Evolutionary conservation across 352 stramenopile species (phyloP).

Genomic region (Phytophthora hybrid): DNA sequence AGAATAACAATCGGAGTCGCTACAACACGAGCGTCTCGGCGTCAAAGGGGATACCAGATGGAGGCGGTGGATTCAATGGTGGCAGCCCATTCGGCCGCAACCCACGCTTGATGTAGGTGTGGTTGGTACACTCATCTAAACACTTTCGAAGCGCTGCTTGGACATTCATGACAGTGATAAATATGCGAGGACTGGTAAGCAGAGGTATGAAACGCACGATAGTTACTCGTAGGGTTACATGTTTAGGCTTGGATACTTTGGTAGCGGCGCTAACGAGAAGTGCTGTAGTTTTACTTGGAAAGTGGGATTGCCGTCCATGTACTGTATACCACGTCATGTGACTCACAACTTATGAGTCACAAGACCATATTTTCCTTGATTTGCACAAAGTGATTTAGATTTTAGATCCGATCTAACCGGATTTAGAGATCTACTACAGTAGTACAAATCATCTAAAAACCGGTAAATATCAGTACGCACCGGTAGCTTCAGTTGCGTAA

Average conservation of each 20-base stretch:
- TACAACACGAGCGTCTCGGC: constrained; percentile 21
- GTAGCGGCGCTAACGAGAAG: neutral
- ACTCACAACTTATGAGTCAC: too few species aligned
- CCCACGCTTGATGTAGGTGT: constrained; percentile 26
- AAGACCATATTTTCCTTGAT: neutral
- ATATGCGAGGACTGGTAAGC: neutral
- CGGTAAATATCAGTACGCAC: too few species aligned
- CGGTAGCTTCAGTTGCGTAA: neutral
- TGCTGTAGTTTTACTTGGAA: neutral
- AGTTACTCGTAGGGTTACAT: neutral
- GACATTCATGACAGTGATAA: neutral
- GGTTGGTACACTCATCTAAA: neutral
- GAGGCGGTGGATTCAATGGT: constrained; percentile 4
- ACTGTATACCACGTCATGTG: too few species aligned
- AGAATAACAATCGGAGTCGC: constrained; percentile 36
- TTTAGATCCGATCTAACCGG: neutral
- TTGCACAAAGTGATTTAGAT: neutral
- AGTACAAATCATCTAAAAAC: too few species aligned
- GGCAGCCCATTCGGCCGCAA: constrained; percentile 18
- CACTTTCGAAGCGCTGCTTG: too few species aligned
- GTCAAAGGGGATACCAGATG: constrained; percentile 13
- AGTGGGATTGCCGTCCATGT: neutral
- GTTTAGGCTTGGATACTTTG: neutral
- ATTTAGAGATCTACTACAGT: too few species aligned
- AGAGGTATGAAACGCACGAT: neutral